These are phyloP conservation scores for Jimgerdemannia flammicorona DNA, from an alignment of 192 early-diverging fungal species.

Conservation along the genomic window DNA sequence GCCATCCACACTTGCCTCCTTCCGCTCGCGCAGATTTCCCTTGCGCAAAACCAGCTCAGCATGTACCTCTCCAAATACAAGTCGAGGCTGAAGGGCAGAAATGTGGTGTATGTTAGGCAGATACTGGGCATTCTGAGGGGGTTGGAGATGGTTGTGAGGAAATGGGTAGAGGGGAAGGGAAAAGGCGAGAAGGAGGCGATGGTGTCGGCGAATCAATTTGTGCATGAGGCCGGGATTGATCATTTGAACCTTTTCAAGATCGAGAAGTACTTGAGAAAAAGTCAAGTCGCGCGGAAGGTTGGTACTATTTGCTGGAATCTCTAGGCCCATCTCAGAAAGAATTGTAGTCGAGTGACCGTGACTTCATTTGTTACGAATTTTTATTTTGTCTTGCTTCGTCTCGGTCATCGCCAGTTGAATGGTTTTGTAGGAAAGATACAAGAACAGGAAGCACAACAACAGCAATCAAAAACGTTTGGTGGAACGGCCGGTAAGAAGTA, in stretches of 20 bases:
- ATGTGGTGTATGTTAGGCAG: constrained; percentile 74
- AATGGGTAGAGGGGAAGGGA: constrained; percentile 1
- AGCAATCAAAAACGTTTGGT: background rate
- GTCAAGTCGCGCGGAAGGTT: constrained; percentile 65
- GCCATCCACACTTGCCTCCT: constrained; percentile 65
- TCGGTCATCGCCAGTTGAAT: constrained; percentile 30
- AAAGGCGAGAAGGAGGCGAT: constrained; percentile 26
- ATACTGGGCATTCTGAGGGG: constrained; percentile 59
- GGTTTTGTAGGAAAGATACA: constrained; percentile 45
- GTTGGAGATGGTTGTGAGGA: constrained; percentile 26
- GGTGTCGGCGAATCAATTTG: constrained; percentile 63
- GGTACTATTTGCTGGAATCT: no score
- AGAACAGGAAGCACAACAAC: constrained; percentile 2
- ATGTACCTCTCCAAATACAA: constrained; percentile 71
- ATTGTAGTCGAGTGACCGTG: background rate
- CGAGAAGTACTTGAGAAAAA: constrained; percentile 59
- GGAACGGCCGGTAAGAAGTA: no score
- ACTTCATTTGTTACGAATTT: constrained; percentile 4
- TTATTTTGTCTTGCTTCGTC: background rate
- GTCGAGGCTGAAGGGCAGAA: constrained; percentile 61
- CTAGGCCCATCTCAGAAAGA: no score
- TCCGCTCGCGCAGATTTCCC: constrained; percentile 39
- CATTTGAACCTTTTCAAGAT: constrained; percentile 84
- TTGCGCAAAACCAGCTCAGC: constrained; percentile 52
- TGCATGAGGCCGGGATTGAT: constrained; percentile 63